Conservation (phyloP, 257 asterid genomes). For the Forsythia viridissima region DNA sequence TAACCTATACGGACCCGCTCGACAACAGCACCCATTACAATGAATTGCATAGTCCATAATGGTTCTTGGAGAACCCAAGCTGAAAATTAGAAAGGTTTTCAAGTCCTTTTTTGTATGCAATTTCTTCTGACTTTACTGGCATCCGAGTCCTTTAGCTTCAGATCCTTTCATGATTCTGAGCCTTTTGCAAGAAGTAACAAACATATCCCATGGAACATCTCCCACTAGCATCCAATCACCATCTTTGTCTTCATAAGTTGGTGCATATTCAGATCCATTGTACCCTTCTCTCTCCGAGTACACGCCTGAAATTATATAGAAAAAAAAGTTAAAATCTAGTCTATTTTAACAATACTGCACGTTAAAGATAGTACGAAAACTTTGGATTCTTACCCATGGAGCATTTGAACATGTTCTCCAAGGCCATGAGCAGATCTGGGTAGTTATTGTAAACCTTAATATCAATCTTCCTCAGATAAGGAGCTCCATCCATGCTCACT, state of each 20-base stretch:
- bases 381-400: slow-evolving; percentile 42
- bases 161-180: slow-evolving; percentile 77
- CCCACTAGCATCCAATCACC: slow-evolving; percentile 99
- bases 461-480: slow-evolving; percentile 84
- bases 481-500: slow-evolving; percentile 99
- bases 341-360: no score
- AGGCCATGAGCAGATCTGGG: slow-evolving; percentile 63
- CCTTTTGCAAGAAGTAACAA: slow-evolving; percentile 70
- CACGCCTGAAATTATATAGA: slow-evolving; percentile 34
- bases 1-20: not conserved
- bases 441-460: slow-evolving; percentile 62
- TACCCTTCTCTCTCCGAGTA: slow-evolving; percentile 81
- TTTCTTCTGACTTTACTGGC: not conserved
- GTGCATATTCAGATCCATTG: slow-evolving; percentile 68
- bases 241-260: slow-evolving; percentile 90
- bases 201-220: slow-evolving; percentile 99
- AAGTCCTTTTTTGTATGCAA: not conserved
- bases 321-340: not conserved
- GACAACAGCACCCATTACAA: not conserved
- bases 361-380: not conserved
- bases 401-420: slow-evolving; percentile 86
- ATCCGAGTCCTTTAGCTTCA: slow-evolving; percentile 74
- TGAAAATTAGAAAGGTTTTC: not conserved
- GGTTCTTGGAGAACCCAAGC: slow-evolving; percentile 5
- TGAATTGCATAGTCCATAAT: not conserved